Evolutionary conservation across 2,329 filamentous ascomycete genomes (phyloP).

Genomic region (Alternaria panax): DNA sequence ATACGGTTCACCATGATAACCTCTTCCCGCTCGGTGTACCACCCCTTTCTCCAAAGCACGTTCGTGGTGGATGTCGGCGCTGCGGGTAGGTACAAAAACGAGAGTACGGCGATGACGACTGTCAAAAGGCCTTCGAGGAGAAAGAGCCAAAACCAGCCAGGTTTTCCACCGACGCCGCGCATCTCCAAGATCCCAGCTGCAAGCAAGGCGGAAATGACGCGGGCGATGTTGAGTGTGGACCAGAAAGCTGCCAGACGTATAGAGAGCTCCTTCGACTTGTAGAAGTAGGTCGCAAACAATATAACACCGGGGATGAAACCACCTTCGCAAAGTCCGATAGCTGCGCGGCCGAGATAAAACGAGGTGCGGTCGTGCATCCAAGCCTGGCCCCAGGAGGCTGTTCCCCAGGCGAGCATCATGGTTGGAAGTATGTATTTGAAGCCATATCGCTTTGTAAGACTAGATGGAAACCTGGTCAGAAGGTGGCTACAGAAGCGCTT

Average conservation of each 20-base stretch:
- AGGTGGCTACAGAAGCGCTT: not conserved
- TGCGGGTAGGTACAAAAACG: slow-evolving; percentile 48
- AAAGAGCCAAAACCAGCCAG: slow-evolving; percentile 65
- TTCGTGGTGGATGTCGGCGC: slow-evolving; percentile 59
- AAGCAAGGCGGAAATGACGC: slow-evolving; percentile 63
- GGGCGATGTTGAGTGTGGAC: slow-evolving; percentile 66
- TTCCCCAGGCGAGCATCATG: slow-evolving; percentile 55
- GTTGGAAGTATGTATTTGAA: slow-evolving; percentile 54
- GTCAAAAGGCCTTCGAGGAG: slow-evolving; percentile 48
- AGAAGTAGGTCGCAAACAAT: slow-evolving; percentile 76
- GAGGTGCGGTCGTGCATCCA: slow-evolving; percentile 60
- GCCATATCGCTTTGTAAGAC: slow-evolving; percentile 54
- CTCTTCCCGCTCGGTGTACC: slow-evolving; percentile 72
- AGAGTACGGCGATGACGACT: slow-evolving; percentile 36
- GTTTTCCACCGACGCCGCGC: slow-evolving; percentile 57
- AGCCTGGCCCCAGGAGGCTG: slow-evolving; percentile 69
- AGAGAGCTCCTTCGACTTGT: slow-evolving; percentile 73
- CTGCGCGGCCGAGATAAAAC: slow-evolving; percentile 52
- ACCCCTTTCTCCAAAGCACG: slow-evolving; percentile 60
- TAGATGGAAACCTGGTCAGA: not conserved
- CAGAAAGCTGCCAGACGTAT: slow-evolving; percentile 73
- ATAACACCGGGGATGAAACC: slow-evolving; percentile 69
- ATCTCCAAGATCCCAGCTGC: slow-evolving; percentile 63
- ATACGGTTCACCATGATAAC: slow-evolving; percentile 72
- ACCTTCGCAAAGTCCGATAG: slow-evolving; percentile 54